phyloP scores from a whole-genome alignment of 306 rosid species.

The Trifolium repens region DNA sequence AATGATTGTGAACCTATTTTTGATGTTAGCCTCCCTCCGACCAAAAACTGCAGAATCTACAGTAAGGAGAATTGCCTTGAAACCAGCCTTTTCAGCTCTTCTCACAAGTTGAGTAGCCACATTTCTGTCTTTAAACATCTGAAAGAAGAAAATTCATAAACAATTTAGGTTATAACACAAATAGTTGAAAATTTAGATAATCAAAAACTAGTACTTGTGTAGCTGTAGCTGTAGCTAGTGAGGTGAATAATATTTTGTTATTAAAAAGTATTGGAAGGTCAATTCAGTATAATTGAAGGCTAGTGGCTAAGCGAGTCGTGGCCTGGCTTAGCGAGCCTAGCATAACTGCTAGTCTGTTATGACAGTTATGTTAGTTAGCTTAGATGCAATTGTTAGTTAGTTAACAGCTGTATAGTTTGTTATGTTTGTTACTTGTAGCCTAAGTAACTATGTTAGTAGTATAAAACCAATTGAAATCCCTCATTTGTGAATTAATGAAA shows the following conservation, averaged over 20 bases:
- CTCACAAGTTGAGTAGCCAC: constrained; percentile 79
- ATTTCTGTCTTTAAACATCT: constrained; percentile 41
- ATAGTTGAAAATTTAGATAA: constrained; percentile 13
- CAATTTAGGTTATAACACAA: not conserved
- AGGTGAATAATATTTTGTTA: constrained; percentile 21
- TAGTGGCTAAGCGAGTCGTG: too few relatives aligned
- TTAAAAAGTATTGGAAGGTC: too few relatives aligned
- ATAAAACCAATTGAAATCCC: too few relatives aligned
- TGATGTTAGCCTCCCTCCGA: constrained; percentile 90
- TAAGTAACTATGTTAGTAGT: too few relatives aligned
- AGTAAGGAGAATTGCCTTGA: constrained; percentile 92
- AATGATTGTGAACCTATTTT: constrained; percentile 67
- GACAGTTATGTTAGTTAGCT: too few relatives aligned
- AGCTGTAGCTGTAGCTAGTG: not conserved
- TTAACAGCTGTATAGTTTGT: too few relatives aligned
- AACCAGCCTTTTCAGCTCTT: constrained; percentile 97
- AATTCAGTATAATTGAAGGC: too few relatives aligned
- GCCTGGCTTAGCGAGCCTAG: too few relatives aligned
- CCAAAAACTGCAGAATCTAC: constrained; percentile 90
- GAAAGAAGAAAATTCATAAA: not conserved
- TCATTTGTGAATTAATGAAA: too few relatives aligned
- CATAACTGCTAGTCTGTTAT: too few relatives aligned
- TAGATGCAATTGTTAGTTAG: too few relatives aligned
- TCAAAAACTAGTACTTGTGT: constrained; percentile 5
- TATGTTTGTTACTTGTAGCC: too few relatives aligned